Percentiles rank a stretch among this genome's conserved stretches.
Evolutionary conservation across 306 rosid species (phyloP).

Genomic region (Fagus sylvatica): DNA sequence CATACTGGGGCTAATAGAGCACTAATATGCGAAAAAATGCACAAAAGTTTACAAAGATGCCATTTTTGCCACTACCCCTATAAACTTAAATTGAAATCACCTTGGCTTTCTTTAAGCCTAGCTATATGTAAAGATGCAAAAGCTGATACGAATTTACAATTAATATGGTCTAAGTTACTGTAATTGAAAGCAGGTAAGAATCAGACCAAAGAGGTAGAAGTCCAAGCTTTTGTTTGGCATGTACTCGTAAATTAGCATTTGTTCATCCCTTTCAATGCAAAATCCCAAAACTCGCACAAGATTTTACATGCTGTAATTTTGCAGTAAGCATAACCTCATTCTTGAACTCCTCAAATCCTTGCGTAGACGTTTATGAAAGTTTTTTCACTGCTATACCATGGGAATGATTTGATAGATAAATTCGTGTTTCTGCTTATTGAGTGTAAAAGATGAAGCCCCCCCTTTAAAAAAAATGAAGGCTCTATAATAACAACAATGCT

Average conservation of each 20-base stretch:
- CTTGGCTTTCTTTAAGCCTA: too few relatives aligned
- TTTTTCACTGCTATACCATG: constrained; percentile 53
- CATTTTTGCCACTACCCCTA: too few relatives aligned
- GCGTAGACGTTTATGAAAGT: constrained; percentile 44
- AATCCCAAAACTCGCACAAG: constrained; percentile 41
- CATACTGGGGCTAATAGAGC: not conserved
- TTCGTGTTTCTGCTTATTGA: too few relatives aligned
- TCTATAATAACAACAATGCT: too few relatives aligned
- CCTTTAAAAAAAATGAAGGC: too few relatives aligned
- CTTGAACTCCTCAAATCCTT: constrained; percentile 51
- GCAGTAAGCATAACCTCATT: constrained; percentile 51
- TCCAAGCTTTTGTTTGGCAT: constrained; percentile 56
- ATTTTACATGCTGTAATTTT: constrained; percentile 50
- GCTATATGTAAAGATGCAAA: not conserved
- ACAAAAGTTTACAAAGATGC: too few relatives aligned
- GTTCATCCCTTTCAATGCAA: constrained; percentile 35
- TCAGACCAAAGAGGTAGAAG: constrained; percentile 39
- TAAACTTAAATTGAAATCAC: too few relatives aligned
- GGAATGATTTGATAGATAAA: too few relatives aligned
- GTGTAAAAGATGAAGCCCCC: too few relatives aligned
- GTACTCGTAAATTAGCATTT: constrained; percentile 47
- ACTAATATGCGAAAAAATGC: not conserved
- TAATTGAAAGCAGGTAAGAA: not conserved
- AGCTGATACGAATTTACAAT: not conserved
- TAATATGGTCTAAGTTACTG: not conserved